Conservation (phyloP, 2,329 filamentous ascomycete species). For the Leptographium radiaticola region DNA sequence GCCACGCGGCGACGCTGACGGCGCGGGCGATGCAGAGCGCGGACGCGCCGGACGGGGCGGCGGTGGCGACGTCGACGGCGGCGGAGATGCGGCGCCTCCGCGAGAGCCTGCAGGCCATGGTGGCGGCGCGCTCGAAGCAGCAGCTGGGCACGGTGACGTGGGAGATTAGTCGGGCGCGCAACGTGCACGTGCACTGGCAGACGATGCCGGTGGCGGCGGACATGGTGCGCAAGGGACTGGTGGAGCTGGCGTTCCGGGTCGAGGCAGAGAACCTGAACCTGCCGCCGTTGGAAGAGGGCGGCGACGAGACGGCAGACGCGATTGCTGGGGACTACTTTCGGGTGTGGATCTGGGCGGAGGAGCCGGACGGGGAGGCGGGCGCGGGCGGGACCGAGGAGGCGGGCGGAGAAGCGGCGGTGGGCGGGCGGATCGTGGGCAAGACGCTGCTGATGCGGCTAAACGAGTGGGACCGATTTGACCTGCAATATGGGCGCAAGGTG, state of each 20-base stretch:
- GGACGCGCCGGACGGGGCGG: constrained; percentile 38
- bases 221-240: constrained; percentile 56
- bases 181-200: constrained; percentile 91
- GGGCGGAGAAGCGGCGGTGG: background rate
- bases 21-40: constrained; percentile 41
- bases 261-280: constrained; percentile 64
- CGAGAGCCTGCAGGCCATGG: constrained; percentile 64
- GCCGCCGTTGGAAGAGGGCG: constrained; percentile 35
- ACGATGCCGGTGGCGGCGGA: constrained; percentile 63
- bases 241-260: constrained; percentile 80
- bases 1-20: constrained; percentile 64
- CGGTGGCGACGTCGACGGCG: constrained; percentile 48
- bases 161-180: constrained; percentile 72
- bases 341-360: constrained; percentile 63
- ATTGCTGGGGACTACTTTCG: constrained; percentile 60
- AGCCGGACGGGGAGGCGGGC: constrained; percentile 29
- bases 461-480: constrained; percentile 63
- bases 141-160: constrained; percentile 76
- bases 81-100: constrained; percentile 77
- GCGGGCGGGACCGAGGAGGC: constrained; percentile 18
- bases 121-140: constrained; percentile 39
- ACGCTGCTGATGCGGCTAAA: constrained; percentile 64
- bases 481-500: constrained; percentile 81
- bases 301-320: constrained; percentile 29
- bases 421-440: constrained; percentile 42